Conservation (phyloP, 768 basidiomycete genomes). For the Paxillus ammoniavirescens region DNA sequence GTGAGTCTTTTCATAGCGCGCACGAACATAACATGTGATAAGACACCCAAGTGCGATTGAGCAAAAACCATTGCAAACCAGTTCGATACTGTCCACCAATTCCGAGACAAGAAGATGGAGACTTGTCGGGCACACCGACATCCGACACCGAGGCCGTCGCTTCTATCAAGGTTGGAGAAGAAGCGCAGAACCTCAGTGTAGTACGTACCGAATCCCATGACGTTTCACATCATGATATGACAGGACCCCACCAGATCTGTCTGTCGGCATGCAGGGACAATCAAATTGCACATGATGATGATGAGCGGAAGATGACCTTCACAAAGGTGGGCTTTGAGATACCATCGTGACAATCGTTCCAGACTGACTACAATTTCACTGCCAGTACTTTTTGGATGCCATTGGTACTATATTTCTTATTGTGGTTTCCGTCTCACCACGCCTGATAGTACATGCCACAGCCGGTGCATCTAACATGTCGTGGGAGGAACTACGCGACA, state of each 20-base stretch:
- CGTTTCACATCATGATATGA: background rate
- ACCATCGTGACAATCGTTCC: background rate
- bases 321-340: slow-evolving; percentile 18
- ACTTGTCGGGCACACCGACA: slow-evolving; percentile 3
- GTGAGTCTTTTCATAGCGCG: slow-evolving; percentile 1
- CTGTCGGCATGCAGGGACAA: slow-evolving; percentile 27
- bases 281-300: slow-evolving; percentile 23
- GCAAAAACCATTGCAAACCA: background rate
- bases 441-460: background rate
- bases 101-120: slow-evolving; percentile 7
- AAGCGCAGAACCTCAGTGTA: slow-evolving; percentile 13
- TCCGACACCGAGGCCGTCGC: background rate
- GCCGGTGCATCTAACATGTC: slow-evolving; percentile 5
- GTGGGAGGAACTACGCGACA: slow-evolving; percentile 20
- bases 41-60: slow-evolving; percentile 5
- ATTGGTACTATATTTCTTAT: background rate
- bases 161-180: slow-evolving; percentile 5
- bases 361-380: background rate
- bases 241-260: slow-evolving; percentile 14
- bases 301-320: slow-evolving; percentile 16
- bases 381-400: slow-evolving; percentile 21
- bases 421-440: background rate
- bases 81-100: background rate
- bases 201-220: slow-evolving; percentile 3
- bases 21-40: background rate